These are phyloP conservation scores for Blastobotrys americana DNA, from an alignment of 805 yeast species.

Conservation along the genomic window DNA sequence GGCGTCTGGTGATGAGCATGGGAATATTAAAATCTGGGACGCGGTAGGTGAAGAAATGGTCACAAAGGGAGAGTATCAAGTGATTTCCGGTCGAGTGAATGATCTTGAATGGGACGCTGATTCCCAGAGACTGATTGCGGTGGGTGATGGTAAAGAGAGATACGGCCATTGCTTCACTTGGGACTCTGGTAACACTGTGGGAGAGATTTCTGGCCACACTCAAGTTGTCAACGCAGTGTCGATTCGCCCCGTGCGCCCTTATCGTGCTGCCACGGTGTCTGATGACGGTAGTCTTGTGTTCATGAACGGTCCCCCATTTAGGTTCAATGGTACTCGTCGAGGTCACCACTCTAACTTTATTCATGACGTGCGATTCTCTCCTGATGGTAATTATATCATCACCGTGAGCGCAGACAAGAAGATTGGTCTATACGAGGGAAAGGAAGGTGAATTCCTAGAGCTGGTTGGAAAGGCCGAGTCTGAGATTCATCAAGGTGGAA, in stretches of 20 bases:
- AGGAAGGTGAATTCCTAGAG: constrained; percentile 65
- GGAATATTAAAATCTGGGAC: constrained; percentile 87
- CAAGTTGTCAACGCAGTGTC: constrained; percentile 76
- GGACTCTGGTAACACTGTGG: constrained; percentile 95
- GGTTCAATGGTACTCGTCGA: constrained; percentile 65
- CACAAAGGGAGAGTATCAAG: constrained; percentile 72
- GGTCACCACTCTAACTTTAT: constrained; percentile 72
- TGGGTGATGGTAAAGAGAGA: constrained; percentile 87
- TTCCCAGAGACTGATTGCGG: constrained; percentile 77
- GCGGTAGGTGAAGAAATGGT: constrained; percentile 44
- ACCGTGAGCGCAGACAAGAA: constrained; percentile 82
- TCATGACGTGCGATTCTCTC: constrained; percentile 74
- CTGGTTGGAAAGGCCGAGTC: constrained; percentile 33
- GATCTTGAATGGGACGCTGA: constrained; percentile 93
- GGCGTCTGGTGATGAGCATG: constrained; percentile 90
- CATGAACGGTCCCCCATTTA: constrained; percentile 89
- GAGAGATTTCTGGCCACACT: constrained; percentile 91
- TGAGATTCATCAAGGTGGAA: constrained; percentile 76
- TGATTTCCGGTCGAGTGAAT: constrained; percentile 72
- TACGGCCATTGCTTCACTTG: constrained; percentile 89
- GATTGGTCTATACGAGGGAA: constrained; percentile 77
- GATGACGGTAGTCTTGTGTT: constrained; percentile 84
- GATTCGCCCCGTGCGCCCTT: constrained; percentile 81
- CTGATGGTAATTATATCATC: constrained; percentile 66
- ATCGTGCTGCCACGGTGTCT: constrained; percentile 85